phyloP scores from a whole-genome alignment of 2,329 filamentous ascomycete genomes.

The Penicillium frequentans region DNA sequence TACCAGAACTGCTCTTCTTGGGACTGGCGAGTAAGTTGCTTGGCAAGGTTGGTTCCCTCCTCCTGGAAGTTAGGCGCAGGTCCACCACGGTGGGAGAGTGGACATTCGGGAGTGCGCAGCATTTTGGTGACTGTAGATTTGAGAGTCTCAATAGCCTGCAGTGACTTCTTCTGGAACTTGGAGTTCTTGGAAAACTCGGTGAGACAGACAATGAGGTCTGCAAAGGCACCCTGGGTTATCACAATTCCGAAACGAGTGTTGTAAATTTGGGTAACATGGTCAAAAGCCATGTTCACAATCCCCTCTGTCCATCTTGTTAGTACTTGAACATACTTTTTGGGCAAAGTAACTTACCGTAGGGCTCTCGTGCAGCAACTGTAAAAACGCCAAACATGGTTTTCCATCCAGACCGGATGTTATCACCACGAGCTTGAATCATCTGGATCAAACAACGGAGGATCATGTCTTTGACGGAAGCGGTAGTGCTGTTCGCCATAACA shows the following conservation, averaged over 20 bases:
- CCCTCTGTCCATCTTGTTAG: constrained; percentile 58
- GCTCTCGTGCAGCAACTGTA: constrained; percentile 89
- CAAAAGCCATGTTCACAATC: constrained; percentile 95
- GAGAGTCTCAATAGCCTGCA: constrained; percentile 91
- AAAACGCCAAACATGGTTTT: constrained; percentile 99
- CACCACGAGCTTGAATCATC: constrained; percentile 96
- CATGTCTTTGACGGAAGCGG: constrained; percentile 95
- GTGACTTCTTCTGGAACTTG: constrained; percentile 96
- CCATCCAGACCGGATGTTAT: constrained; percentile 98
- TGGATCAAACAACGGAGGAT: constrained; percentile 93
- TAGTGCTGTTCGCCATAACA: constrained; percentile 88
- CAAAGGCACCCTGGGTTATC: constrained; percentile 93
- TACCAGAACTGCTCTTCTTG: constrained; percentile 99
- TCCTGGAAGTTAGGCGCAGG: constrained; percentile 47
- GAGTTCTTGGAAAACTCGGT: constrained; percentile 99
- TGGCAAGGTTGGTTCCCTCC: constrained; percentile 52
- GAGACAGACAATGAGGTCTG: constrained; percentile 91
- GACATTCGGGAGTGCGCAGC: constrained; percentile 93
- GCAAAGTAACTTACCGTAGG: constrained; percentile 60
- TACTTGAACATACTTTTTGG: neutral
- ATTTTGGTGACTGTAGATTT: constrained; percentile 93
- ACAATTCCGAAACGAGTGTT: constrained; percentile 93
- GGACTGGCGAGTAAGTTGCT: constrained; percentile 74
- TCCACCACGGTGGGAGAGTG: constrained; percentile 68
- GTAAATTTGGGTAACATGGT: constrained; percentile 95